Conservation (phyloP, 306 rosid genomes). For the Erythrophleum fordii region DNA sequence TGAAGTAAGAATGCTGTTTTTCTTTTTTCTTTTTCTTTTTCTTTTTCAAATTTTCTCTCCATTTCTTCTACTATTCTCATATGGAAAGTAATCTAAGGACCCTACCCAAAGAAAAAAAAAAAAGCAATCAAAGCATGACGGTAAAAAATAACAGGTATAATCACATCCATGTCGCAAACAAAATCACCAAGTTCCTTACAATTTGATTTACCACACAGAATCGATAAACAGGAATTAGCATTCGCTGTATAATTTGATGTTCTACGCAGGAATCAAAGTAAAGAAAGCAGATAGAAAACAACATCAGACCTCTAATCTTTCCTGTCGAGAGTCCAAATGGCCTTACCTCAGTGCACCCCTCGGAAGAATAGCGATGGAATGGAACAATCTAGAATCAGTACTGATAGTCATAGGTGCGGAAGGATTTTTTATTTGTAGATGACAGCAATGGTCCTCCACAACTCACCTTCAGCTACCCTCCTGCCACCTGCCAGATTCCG, state of each 20-base stretch:
- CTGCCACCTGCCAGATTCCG: background rate
- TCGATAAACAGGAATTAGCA: background rate
- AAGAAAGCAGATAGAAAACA: background rate
- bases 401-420: background rate
- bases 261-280: background rate
- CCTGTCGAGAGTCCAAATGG: background rate
- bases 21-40: background rate
- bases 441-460: background rate
- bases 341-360: slow-evolving; percentile 57
- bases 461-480: background rate
- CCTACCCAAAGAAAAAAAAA: too few relatives aligned
- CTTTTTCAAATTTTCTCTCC: background rate
- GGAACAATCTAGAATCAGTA: background rate
- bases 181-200: background rate
- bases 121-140: too few relatives aligned
- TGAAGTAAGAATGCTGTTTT: background rate
- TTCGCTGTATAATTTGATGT: background rate
- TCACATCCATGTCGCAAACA: background rate
- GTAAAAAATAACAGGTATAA: background rate
- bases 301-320: background rate
- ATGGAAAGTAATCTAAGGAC: background rate
- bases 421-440: background rate
- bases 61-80: background rate
- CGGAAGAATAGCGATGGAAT: background rate
- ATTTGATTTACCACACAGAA: too few relatives aligned